Base-by-base conservation (phyloP, 345 rosid genomes). In the Dovyalis caffra region DNA sequence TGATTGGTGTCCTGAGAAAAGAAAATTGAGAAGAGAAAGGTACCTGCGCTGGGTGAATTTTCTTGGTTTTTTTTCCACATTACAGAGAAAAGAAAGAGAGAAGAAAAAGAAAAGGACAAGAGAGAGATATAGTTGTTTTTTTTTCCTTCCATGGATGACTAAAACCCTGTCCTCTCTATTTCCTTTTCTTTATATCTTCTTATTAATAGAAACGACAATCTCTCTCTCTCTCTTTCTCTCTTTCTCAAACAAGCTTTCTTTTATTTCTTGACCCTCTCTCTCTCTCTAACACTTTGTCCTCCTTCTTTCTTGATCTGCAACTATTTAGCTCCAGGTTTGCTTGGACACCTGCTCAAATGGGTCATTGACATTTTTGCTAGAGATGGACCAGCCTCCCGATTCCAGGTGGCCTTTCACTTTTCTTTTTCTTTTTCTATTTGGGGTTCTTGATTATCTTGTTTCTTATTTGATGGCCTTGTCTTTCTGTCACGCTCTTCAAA, bases 291-390 rank as follows among this genome's bases (percentile, higher is more conserved):
- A n/a, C 12, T 47, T 28, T 31, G 28, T 28, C 23, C 29, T 43
- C 16, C 34, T 28, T 67, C 49, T 64, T 75, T 78, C 80, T 78
- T 87, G 91, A 87, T 88, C 88, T 85, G 77, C 82, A 79, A 77
- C 69, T 58, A 74, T 43, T 32, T 66, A 66, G 68, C 81, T 68
- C 15, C 40, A 57, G 37, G 45, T 49, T 78, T 70, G 43, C 61
- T 47, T 25, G n/a, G 38, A 3, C 34, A 8, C 32, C 31, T 29
- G 66, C 25, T 71, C 21, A 37, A 75, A 76, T 84, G 87, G 82
- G 85, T 62, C 34, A 66, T 64, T 74, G 72, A 40, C 69, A 45
- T 71, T 74, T 31, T 14, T 69, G 49, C 20, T 43, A 26, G 72
- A 37, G 74, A 74, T 49, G 72, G 67, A 57, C 75, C 79, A 25